Conservation (phyloP, 176 grass and related monocot species). For the Avena atlantica region DNA sequence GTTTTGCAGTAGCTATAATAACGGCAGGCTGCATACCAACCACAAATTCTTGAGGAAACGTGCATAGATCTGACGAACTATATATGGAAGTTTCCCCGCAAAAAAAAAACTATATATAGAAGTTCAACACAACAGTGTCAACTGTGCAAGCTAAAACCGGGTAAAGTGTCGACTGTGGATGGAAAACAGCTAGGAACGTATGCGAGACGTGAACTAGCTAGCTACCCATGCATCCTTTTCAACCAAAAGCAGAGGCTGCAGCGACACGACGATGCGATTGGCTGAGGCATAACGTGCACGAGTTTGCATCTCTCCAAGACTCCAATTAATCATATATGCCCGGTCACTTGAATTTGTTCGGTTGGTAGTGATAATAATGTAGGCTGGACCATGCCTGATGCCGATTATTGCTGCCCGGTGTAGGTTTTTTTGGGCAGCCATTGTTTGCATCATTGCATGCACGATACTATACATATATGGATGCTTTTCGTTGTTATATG, state of each 20-base stretch:
- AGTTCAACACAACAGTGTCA: too few relatives aligned
- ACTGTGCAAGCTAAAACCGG: too few relatives aligned
- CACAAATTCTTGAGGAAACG: too few relatives aligned
- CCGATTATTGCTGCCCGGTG: slow-evolving; percentile 16
- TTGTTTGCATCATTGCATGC: not conserved
- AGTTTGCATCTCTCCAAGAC: not conserved
- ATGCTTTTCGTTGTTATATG: too few relatives aligned
- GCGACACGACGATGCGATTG: slow-evolving; percentile 29
- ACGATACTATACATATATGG: too few relatives aligned
- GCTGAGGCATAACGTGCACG: slow-evolving; percentile 17
- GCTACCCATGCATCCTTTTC: slow-evolving; percentile 28
- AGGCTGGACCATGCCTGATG: not conserved
- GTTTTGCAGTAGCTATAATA: too few relatives aligned
- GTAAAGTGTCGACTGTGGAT: not conserved
- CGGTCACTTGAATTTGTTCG: not conserved
- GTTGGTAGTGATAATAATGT: slow-evolving; percentile 26
- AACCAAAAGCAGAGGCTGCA: slow-evolving; percentile 43
- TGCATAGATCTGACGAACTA: too few relatives aligned
- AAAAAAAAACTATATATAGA: too few relatives aligned
- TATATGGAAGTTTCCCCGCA: too few relatives aligned
- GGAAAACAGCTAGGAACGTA: not conserved
- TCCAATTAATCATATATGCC: not conserved
- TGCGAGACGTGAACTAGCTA: not conserved
- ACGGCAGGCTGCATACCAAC: too few relatives aligned
- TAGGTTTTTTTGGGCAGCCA: not conserved